Evolutionary conservation across 495 filamentous ascomycete genomes (phyloP).

Genomic region (Filosporella fistucella): DNA sequence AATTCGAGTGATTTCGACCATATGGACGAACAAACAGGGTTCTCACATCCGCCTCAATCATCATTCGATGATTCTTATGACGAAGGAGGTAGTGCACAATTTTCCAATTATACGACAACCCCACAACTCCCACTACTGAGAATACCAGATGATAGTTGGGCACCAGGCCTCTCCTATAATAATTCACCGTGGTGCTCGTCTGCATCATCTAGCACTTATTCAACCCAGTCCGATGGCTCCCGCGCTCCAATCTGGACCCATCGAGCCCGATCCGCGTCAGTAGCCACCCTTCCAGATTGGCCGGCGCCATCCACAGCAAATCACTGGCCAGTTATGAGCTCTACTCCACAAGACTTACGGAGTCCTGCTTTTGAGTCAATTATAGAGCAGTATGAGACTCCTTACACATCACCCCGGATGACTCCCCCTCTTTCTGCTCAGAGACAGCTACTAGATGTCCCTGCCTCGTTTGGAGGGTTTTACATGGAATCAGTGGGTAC

Average conservation of each 20-base stretch:
- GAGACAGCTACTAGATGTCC: constrained; percentile 17
- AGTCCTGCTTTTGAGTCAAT: constrained; percentile 17
- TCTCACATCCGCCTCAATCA: constrained; percentile 4
- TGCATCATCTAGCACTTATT: constrained; percentile 45
- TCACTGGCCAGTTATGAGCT: constrained; percentile 8
- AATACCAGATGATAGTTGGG: constrained; percentile 18
- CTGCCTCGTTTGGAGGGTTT: constrained; percentile 13
- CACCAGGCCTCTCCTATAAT: constrained; percentile 23
- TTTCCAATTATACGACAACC: constrained; percentile 1
- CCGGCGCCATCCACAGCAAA: constrained; percentile 2
- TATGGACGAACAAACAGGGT: constrained; percentile 7
- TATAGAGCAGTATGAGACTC: constrained; percentile 16
- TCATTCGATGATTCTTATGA: constrained; percentile 9
- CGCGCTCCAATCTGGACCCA: constrained; percentile 6
- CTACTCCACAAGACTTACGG: constrained; percentile 14
- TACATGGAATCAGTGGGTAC: constrained; percentile 26
- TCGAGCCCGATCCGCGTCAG: constrained; percentile 16
- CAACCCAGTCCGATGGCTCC: constrained; percentile 40
- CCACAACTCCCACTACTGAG: constrained; percentile 15
- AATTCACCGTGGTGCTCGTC: constrained; percentile 44
- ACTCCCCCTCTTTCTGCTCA: constrained; percentile 6
- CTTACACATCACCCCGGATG: constrained; percentile 18
- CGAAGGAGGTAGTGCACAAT: constrained; percentile 4
- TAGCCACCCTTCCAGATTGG: constrained; percentile 15
- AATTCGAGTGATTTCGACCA: constrained; percentile 1